Percentiles rank a stretch among this genome's conserved stretches.
Evolutionary conservation across 2,329 filamentous ascomycete species (phyloP).

Genomic region (Curvularia spicifera): DNA sequence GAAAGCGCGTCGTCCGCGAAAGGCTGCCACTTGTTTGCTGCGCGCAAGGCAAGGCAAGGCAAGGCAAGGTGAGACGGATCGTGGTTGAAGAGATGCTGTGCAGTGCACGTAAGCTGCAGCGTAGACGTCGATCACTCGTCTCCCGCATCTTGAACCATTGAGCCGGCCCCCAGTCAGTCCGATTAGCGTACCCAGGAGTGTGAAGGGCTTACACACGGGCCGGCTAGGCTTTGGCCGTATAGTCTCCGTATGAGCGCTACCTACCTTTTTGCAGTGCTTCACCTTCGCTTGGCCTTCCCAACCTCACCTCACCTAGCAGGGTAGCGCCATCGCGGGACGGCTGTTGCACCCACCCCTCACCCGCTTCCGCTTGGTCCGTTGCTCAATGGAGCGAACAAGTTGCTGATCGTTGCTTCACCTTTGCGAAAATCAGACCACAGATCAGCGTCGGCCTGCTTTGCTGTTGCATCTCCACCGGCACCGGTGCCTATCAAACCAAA

Average conservation of each 20-base stretch:
- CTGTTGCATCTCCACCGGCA: slow-evolving; percentile 9
- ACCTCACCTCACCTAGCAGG: neutral
- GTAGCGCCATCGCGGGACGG: slow-evolving; percentile 19
- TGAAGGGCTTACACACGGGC: slow-evolving; percentile 9
- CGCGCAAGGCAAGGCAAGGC: neutral
- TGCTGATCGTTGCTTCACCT: slow-evolving; percentile 33
- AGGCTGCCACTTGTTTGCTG: slow-evolving; percentile 5
- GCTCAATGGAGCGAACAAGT: slow-evolving; percentile 12
- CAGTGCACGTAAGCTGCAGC: slow-evolving; percentile 12
- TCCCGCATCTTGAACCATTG: slow-evolving; percentile 8
- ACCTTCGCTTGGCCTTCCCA: slow-evolving; percentile 30
- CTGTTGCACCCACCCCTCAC: slow-evolving; percentile 11
- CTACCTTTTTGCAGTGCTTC: slow-evolving; percentile 23
- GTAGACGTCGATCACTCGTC: slow-evolving; percentile 6
- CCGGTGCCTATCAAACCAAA: slow-evolving; percentile 4
- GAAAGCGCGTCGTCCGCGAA: slow-evolving; percentile 5
- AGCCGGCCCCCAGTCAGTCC: slow-evolving; percentile 8
- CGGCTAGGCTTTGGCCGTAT: slow-evolving; percentile 14
- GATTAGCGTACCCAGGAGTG: slow-evolving; percentile 10
- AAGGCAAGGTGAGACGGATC: slow-evolving; percentile 10
- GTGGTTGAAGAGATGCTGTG: slow-evolving; percentile 1
- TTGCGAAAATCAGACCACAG: slow-evolving; percentile 32
- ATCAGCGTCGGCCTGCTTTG: slow-evolving; percentile 27
- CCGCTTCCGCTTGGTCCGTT: slow-evolving; percentile 1
- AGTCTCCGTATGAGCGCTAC: slow-evolving; percentile 22